Evolutionary conservation across 108 stramenopile genomes (phyloP), one percentile per base, ranked within the genome.

Genomic region (Cyclotella choctawhatcheeana): DNA sequence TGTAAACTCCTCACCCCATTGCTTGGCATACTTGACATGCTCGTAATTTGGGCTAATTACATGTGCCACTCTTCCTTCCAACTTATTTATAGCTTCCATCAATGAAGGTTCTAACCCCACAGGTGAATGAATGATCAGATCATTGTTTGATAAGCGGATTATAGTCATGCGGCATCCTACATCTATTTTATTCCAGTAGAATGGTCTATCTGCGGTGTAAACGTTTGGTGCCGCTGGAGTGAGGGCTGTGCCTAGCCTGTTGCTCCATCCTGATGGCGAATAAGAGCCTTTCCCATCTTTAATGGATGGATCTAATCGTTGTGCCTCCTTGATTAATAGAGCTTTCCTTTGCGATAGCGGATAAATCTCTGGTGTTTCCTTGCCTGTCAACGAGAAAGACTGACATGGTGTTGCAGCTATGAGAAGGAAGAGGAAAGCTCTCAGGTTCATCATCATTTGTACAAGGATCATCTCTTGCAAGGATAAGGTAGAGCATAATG

Each of bases 31-130:
- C 40, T 92, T 94, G 30, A 94, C 67, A 73, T 94, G 93, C 54
- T 94, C 93, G 61, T 92, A 94, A 64, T 94, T 94, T 12, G 93
- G 90, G 13, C 88, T 86, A 10, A 94, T 86, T 24, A 91, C 79
- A 64, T 94, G 87, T 37, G 73, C 72, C 4, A 94, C 89, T n/a
- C 18, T 80, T 0, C 92, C 92, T 31, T 56, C 20, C 26, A 94
- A 51, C 31, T 81, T 79, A 0, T 83, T 64, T 10, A 92, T 27
- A 0, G 86, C 82, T 10, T 79, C 66, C 35, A 84, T 56, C 14
- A 91, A 59, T 24, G 79, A 67, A 6, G 44, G 64, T 43, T 92
- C 91, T 27, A 92, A 37, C 16, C 56, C 58, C 1, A 94, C 85
- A 12, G 93, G 91, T 10, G 91, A 92, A 51, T 94, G 93, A 44